Percentiles rank a stretch among this genome's conserved stretches.
phyloP scores from a whole-genome alignment of 768 basidiomycete species.

The Suillus hirtellus region DNA sequence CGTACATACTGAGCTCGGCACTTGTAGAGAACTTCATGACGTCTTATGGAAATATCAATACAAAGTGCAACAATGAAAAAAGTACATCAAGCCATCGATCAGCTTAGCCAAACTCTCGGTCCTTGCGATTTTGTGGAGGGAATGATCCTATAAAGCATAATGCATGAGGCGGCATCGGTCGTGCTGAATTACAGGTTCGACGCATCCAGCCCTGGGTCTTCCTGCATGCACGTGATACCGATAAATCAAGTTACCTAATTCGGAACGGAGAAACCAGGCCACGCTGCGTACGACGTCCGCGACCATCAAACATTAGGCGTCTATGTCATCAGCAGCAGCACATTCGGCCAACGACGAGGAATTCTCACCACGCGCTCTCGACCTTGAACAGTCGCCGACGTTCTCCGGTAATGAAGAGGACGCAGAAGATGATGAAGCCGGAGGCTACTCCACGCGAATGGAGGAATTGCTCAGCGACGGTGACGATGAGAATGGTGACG shows the following conservation, averaged over 20 bases:
- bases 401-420: conserved; percentile 29
- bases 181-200: not conserved
- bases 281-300: not conserved
- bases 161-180: not conserved
- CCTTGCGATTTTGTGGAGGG: not conserved
- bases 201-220: no score
- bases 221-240: not conserved
- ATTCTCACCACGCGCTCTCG: no score
- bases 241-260: not conserved
- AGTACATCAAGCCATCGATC: not conserved
- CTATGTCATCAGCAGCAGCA: not conserved
- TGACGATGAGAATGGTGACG: conserved; percentile 28
- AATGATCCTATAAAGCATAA: not conserved
- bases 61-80: not conserved
- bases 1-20: not conserved
- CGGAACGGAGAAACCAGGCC: not conserved
- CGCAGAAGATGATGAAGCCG: conserved; percentile 40
- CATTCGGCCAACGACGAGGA: not conserved
- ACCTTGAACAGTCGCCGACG: conserved; percentile 15
- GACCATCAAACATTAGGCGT: not conserved
- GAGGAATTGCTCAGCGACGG: conserved; percentile 56
- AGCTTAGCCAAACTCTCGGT: not conserved
- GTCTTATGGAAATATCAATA: not conserved
- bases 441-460: conserved; percentile 69
- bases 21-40: not conserved